A percentile compares a stretch with the other conserved stretches of the same genome.
Evolutionary conservation across 2,329 filamentous ascomycete species (phyloP).

Genomic region (Alternaria postmessia): DNA sequence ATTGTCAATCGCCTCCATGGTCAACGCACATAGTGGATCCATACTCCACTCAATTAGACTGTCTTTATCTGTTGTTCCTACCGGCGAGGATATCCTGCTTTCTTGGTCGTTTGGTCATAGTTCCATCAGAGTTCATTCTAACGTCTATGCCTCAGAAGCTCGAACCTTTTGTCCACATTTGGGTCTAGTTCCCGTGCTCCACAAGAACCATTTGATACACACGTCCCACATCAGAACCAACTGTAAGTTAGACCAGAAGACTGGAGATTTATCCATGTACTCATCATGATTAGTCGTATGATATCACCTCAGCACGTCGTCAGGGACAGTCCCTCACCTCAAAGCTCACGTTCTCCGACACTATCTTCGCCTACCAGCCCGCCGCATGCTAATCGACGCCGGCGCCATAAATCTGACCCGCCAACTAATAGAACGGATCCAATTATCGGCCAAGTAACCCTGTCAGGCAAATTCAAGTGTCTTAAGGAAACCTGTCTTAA

Average conservation of each 20-base stretch:
- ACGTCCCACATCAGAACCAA: not conserved
- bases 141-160: not conserved
- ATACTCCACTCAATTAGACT: not conserved
- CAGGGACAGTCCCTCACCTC: not conserved
- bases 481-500: conserved; percentile 21
- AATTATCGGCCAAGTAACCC: conserved; percentile 37
- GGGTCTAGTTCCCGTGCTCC: not conserved
- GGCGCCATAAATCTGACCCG: not conserved
- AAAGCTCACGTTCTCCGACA: not conserved
- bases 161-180: not conserved
- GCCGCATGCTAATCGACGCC: not conserved
- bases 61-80: rapidly evolving
- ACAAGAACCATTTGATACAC: not conserved
- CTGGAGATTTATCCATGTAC: not conserved
- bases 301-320: not conserved
- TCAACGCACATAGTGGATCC: not conserved
- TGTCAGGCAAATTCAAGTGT: conserved; percentile 37
- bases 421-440: conserved; percentile 6
- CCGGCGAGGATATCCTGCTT: too few relatives aligned
- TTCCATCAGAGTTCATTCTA: not conserved
- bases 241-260: not conserved
- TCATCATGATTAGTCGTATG: not conserved
- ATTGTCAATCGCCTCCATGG: not conserved
- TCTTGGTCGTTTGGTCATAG: not conserved
- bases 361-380: not conserved